Base-by-base conservation (phyloP, 164 flowering plant species). In the Magnolia sinica region DNA sequence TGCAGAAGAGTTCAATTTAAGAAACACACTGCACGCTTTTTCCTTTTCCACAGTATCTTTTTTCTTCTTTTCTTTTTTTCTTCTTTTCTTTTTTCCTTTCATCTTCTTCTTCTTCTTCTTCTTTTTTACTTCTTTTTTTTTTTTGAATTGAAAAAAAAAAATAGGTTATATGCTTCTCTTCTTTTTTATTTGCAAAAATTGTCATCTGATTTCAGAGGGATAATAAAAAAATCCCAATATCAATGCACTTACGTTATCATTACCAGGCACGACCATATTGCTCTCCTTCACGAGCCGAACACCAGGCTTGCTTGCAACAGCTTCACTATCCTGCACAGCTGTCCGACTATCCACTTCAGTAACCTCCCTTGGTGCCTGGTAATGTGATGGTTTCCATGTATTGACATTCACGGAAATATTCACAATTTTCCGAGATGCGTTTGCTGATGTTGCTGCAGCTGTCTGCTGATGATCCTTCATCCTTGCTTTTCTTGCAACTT, bases 351-450 rank as follows among this genome's bases (percentile, higher is more conserved):
- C 84, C 20, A 76, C 24, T 72, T 82, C 87, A n/a, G 77, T 19
- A 50, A 78, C 79, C 50, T 85, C 86, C 63, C 80, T 80, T 50
- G 78, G 66, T 55, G 78, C 83, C 84, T 85, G 88, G 85, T 83
- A 87, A 73, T 88, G 88, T 71, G 89, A 85, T 74, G 91, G 91
- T 83, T 87, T 92, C 96, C 93, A 87, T 29, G 88, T 84, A 84
- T 89, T 91, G 63, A 85, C 90, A 86, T 88, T 87, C 58, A 81
- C 89, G 61, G 92, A 86, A 23, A 85, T 83, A 76, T 88, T 88
- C 70, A 81, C 87, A 68, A 85, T 83, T 86, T 90, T 88, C 59
- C 76, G 88, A n/a, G 94, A 83, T 71, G 85, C 70, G 66, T 82
- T 86, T 69, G 85, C 78, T 10, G 71, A 23, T 69, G 64, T 79